Conservation (phyloP, 805 yeast genomes). For the Metschnikowia dekortorum region DNA sequence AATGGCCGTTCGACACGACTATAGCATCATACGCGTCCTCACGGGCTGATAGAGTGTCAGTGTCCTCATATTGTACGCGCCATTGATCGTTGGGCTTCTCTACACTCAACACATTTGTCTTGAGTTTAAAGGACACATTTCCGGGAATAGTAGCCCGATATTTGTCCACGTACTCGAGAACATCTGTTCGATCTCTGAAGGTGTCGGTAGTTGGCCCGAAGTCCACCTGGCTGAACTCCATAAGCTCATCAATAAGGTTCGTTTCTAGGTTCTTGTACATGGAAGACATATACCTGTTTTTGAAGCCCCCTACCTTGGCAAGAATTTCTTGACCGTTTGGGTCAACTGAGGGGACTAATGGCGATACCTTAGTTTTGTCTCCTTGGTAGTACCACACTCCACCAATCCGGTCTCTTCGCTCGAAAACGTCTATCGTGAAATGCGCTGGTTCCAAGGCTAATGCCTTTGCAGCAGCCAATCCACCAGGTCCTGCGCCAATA, state of each 20-base stretch:
- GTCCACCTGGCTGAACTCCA: conserved; percentile 58
- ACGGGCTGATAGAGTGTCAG: conserved; percentile 3
- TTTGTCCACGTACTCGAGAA: conserved; percentile 53
- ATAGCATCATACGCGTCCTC: conserved; percentile 34
- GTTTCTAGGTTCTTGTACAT: conserved; percentile 24
- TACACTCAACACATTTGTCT: conserved; percentile 36
- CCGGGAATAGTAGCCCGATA: conserved; percentile 42
- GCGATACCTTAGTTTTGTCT: conserved; percentile 16
- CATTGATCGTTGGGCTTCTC: conserved; percentile 10
- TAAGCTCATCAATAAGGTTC: conserved; percentile 33
- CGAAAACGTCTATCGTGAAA: conserved; percentile 52
- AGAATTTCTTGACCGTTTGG: conserved; percentile 16
- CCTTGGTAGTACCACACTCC: conserved; percentile 71
- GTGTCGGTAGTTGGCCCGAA: conserved; percentile 44
- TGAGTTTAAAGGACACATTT: conserved; percentile 35
- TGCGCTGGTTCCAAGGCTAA: conserved; percentile 48
- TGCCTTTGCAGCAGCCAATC: conserved; percentile 63
- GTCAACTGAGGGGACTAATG: conserved; percentile 20
- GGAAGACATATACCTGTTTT: conserved; percentile 16
- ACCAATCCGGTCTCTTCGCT: conserved; percentile 56
- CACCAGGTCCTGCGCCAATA: conserved; percentile 78
- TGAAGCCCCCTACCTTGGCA: conserved; percentile 6
- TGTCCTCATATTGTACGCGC: conserved; percentile 7
- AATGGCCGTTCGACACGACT: conserved; percentile 38
- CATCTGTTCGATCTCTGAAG: conserved; percentile 61